Base-by-base conservation (phyloP, 208 protist genomes). In the Leishmania aethiopica region DNA sequence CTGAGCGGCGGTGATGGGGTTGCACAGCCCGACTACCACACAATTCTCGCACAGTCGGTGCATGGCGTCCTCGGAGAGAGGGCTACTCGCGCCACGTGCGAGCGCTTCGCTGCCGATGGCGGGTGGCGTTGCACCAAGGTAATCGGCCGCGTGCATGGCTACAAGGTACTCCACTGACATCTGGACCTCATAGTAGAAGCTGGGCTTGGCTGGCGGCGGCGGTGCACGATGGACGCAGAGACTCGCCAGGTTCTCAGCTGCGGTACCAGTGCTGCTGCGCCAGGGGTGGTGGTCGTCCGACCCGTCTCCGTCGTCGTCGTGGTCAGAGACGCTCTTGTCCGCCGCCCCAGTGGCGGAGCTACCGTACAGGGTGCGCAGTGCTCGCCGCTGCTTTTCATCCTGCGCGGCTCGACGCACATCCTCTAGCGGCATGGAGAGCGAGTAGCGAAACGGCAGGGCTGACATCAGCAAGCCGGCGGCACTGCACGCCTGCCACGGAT, bases 161-260 rank as follows among this genome's bases (percentile, higher is more conserved):
- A 90, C 45, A 15, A 97, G 82, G 75, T 91, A 95, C 19, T 84
- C 85, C 5, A 95, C 57, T 13, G 94, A 93, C 32, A 97, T 80
- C 70, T 95, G 89, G 6, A 82, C 86, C 75, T 97, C 94, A 79
- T 91, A 97, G 84, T 97, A 97, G 59, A 92, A 89, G 71, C 67
- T 77, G 22, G 67, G 75, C 42, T 5, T 32, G 57, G 75, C 25
- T 22, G 47, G 32, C 66, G 74, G 47, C 37, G 37, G 49, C 8
- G 77, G 42, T 60, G 28, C 53, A 69, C 22, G 55, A 5, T 40
- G 11, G 32, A 35, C 51, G 13, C 4, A 32, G 35, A 51, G 22
- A 77, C 6, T 53, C 1, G n/a, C 19, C 15, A 8, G 35, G 35
- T 45, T 10, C n/a, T 8, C 42, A n/a, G 17, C 73, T 19, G n/a